These are phyloP conservation scores for Aspergillus sclerotiicarbonarius DNA, from an alignment of 495 filamentous ascomycete genomes.

Conservation along the genomic window DNA sequence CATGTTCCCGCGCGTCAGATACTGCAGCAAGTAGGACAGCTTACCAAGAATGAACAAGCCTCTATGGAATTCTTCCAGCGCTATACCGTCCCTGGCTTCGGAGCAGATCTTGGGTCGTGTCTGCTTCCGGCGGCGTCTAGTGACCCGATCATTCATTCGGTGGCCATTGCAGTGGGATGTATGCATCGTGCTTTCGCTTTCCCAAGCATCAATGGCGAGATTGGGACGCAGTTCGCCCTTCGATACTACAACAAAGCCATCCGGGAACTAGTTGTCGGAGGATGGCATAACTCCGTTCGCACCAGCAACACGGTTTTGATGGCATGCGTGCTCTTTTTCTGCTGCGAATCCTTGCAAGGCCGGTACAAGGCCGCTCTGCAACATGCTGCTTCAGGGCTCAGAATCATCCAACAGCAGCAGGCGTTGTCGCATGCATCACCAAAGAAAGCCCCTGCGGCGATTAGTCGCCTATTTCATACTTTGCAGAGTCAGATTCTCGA, in stretches of 20 bases:
- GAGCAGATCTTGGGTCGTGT: neutral
- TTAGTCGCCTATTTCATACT: neutral
- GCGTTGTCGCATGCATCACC: neutral
- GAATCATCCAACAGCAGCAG: slow-evolving; percentile 1
- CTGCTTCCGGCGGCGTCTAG: neutral
- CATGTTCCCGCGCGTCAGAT: neutral
- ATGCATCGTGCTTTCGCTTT: neutral
- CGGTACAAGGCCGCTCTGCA: slow-evolving; percentile 1
- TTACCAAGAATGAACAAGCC: neutral
- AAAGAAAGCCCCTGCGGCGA: neutral
- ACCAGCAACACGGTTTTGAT: neutral
- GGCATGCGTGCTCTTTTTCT: slow-evolving; percentile 1
- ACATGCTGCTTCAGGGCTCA: slow-evolving; percentile 1
- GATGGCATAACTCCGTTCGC: neutral
- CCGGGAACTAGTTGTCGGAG: neutral
- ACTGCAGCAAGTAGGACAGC: neutral
- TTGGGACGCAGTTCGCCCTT: neutral
- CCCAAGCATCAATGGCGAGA: neutral
- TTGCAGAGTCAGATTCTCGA: neutral
- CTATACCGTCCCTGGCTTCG: neutral
- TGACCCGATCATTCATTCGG: neutral
- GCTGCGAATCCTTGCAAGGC: slow-evolving; percentile 3
- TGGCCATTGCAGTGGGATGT: neutral
- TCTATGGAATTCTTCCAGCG: neutral
- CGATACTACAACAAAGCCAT: slow-evolving; percentile 4